phyloP scores from a whole-genome alignment of 176 grass and related monocot genomes.

The Carex scoparia region DNA sequence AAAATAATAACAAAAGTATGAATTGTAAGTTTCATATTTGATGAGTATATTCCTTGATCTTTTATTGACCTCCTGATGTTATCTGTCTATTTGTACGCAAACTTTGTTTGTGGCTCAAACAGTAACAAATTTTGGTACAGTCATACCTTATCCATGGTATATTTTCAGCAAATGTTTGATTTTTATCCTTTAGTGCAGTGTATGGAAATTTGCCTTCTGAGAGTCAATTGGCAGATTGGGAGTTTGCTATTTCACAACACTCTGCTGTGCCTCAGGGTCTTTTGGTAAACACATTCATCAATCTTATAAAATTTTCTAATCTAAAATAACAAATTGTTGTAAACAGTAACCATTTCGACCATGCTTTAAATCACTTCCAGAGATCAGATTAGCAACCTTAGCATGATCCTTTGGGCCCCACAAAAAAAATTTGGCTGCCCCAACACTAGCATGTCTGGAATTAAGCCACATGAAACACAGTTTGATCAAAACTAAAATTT shows the following conservation, averaged over 20 bases:
- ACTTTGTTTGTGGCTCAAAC: not conserved
- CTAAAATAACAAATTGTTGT: not conserved
- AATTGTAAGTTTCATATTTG: not conserved
- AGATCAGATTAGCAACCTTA: not conserved
- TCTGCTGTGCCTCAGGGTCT: constrained; percentile 85
- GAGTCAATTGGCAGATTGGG: constrained; percentile 64
- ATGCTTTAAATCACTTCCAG: not conserved
- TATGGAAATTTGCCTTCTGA: constrained; percentile 85
- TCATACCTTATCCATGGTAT: not conserved
- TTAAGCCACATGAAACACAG: not conserved
- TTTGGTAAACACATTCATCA: constrained; percentile 40
- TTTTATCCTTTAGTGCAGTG: constrained; percentile 29
- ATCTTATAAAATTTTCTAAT: not conserved
- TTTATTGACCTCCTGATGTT: not conserved
- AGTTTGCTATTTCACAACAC: constrained; percentile 86
- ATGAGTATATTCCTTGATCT: not conserved
- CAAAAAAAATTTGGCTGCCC: not conserved
- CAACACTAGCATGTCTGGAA: not conserved
- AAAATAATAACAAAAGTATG: not conserved
- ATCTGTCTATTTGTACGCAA: not conserved
- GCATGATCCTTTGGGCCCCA: not conserved
- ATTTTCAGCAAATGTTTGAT: not conserved
- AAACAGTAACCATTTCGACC: not conserved
- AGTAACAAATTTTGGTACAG: not conserved
- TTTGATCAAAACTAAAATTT: not conserved